Evolutionary conservation across 23 red algal genomes (phyloP).

Genomic region (Chondrus crispus): DNA sequence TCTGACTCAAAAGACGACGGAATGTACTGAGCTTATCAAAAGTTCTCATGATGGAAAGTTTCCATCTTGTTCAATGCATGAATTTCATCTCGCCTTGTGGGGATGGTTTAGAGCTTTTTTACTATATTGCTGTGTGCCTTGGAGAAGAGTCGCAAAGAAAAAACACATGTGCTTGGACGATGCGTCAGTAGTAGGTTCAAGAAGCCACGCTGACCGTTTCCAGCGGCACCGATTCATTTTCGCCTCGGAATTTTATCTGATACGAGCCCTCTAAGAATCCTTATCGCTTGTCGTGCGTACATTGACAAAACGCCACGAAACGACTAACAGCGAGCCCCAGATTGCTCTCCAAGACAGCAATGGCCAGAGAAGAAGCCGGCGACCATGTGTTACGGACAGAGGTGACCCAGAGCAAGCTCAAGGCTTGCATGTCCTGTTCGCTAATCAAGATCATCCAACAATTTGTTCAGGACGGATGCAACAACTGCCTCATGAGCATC

Average conservation of each 20-base stretch:
- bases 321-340: no score
- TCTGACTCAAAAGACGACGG: no score
- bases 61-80: constrained; percentile 14
- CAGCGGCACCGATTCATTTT: background rate
- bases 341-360: background rate
- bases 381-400: constrained; percentile 75
- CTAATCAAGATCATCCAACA: constrained; percentile 89
- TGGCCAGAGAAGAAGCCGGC: background rate
- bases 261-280: background rate
- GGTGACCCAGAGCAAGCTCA: constrained; percentile 67
- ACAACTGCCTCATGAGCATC: constrained; percentile 86
- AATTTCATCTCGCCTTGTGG: constrained; percentile 10
- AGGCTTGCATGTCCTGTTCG: constrained; percentile 91
- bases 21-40: background rate
- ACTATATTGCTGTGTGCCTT: background rate
- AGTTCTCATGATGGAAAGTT: background rate
- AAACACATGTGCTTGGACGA: background rate
- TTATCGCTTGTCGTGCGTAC: no score
- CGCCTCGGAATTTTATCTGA: background rate
- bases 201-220: background rate
- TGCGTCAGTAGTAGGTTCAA: background rate
- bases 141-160: constrained; percentile 36
- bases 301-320: no score
- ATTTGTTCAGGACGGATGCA: constrained; percentile 86
- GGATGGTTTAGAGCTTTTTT: constrained; percentile 29